Percentiles rank a stretch among this genome's conserved stretches.
Evolutionary conservation across 495 filamentous ascomycete genomes (phyloP).

Genomic region (Lasiosphaeria hispida): DNA sequence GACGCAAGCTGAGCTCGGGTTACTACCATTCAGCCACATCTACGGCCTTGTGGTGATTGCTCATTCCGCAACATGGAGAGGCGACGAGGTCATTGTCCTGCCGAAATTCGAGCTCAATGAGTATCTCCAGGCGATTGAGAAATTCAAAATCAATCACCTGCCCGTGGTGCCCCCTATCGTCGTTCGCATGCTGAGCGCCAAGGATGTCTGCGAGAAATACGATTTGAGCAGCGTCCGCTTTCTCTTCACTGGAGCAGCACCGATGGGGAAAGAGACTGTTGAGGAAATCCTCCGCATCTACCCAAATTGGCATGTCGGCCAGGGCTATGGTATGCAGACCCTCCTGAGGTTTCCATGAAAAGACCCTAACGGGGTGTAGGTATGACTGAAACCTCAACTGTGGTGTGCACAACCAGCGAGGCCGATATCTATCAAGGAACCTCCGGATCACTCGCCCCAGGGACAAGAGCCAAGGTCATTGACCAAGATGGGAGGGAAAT

Average conservation of each 20-base stretch:
- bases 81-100: conserved; percentile 75
- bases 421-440: conserved; percentile 71
- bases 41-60: conserved; percentile 78
- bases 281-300: conserved; percentile 62
- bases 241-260: conserved; percentile 81
- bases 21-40: conserved; percentile 85
- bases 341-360: background rate
- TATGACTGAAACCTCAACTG: conserved; percentile 78
- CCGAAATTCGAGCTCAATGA: conserved; percentile 77
- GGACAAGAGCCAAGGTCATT: conserved; percentile 65
- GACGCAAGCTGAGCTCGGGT: conserved; percentile 64
- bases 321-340: conserved; percentile 68
- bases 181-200: conserved; percentile 72
- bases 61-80: conserved; percentile 66
- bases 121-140: conserved; percentile 65
- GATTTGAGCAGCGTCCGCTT: conserved; percentile 67
- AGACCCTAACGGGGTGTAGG: conserved; percentile 40
- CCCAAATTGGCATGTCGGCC: conserved; percentile 65
- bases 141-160: conserved; percentile 67
- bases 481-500: conserved; percentile 74
- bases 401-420: conserved; percentile 63
- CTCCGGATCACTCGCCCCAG: conserved; percentile 69
- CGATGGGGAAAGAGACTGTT: conserved; percentile 75
- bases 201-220: conserved; percentile 61
- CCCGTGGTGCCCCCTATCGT: conserved; percentile 84